phyloP scores from a whole-genome alignment of 441 rosid genomes.

The Raphanus hybrid region DNA sequence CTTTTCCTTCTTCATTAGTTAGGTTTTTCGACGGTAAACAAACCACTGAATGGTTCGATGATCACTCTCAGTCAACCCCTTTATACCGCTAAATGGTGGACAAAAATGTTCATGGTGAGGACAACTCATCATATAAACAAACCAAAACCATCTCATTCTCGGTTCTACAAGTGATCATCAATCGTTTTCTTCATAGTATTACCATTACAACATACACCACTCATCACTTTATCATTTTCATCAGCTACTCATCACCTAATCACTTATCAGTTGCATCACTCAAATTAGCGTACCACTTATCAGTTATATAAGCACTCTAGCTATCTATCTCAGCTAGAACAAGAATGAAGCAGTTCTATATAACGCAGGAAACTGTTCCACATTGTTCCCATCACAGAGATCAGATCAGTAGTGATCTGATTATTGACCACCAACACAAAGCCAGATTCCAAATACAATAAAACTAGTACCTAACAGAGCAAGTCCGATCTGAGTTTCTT shows the following conservation, averaged over 20 bases:
- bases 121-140: too few species aligned
- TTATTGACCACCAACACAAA: constrained; percentile 50
- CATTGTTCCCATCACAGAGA: background rate
- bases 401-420: background rate
- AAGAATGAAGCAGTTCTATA: background rate
- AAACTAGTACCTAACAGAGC: constrained; percentile 69
- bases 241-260: too few species aligned
- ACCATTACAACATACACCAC: background rate
- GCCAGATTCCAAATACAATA: constrained; percentile 81
- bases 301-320: too few species aligned
- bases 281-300: too few species aligned
- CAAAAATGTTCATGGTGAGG: too few species aligned
- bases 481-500: constrained; percentile 61
- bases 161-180: background rate
- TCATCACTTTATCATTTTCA: too few species aligned
- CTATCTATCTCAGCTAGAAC: too few species aligned
- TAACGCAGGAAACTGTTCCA: too few species aligned
- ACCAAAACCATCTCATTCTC: too few species aligned
- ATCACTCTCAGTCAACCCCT: too few species aligned
- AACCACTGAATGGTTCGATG: background rate
- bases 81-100: too few species aligned
- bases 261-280: too few species aligned
- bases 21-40: background rate
- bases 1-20: background rate
- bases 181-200: background rate